A percentile compares a stretch with the other conserved stretches of the same genome.
phyloP scores from a whole-genome alignment of 495 filamentous ascomycete species.

The Xylaria intraflava region DNA sequence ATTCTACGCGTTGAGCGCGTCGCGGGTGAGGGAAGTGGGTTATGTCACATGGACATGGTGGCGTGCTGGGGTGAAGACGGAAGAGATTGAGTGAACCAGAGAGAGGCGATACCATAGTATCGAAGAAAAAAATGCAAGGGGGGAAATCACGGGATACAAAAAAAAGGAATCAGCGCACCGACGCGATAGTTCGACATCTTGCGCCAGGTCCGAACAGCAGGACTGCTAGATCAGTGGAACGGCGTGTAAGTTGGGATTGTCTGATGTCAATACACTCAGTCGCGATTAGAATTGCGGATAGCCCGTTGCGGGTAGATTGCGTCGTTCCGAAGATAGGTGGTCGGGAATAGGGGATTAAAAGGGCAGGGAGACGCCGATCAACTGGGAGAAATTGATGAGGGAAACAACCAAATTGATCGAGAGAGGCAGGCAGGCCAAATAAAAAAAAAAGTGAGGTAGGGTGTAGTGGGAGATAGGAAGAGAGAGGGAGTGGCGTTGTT shows the following conservation, averaged over 20 bases:
- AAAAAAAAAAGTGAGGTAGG: neutral
- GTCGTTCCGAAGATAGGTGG: too few relatives aligned
- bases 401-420: neutral
- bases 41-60: neutral
- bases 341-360: neutral
- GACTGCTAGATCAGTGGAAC: neutral
- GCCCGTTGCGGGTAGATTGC: too few relatives aligned
- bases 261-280: neutral
- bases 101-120: too few relatives aligned
- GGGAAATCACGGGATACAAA: neutral
- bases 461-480: neutral
- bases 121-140: neutral
- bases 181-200: slow-evolving; percentile 31
- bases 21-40: neutral
- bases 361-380: neutral
- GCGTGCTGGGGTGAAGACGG: neutral
- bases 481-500: neutral
- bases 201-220: neutral
- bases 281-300: neutral
- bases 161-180: slow-evolving; percentile 22
- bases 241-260: neutral
- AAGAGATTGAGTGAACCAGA: neutral
- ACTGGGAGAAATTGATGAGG: neutral
- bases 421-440: neutral
- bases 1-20: neutral